Evolutionary conservation across 129 eudicot species (phyloP).

Genomic region (Solidago caesia): DNA sequence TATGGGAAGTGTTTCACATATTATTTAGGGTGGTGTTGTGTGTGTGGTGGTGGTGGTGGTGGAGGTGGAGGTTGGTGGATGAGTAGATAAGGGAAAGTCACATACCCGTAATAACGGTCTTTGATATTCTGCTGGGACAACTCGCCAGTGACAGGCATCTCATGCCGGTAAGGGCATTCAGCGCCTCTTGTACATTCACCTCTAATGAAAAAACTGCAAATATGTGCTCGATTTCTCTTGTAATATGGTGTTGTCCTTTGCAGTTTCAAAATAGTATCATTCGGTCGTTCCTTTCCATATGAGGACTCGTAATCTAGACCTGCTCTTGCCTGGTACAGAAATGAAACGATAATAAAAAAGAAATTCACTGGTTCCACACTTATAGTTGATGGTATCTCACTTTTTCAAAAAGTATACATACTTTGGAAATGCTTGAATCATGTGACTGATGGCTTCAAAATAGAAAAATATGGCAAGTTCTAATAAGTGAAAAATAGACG

Average conservation of each 20-base stretch:
- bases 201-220: slow-evolving; percentile 87
- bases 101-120: slow-evolving; percentile 98
- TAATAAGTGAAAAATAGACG: not conserved
- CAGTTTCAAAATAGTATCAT: slow-evolving; percentile 87
- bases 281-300: slow-evolving; percentile 77
- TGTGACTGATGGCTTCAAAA: too few relatives aligned
- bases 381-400: not conserved
- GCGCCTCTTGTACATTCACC: slow-evolving; percentile 99
- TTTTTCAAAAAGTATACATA: not conserved
- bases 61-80: not conserved
- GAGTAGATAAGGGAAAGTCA: not conserved
- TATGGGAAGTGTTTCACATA: not conserved
- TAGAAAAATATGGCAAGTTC: not conserved
- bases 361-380: not conserved
- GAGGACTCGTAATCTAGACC: slow-evolving; percentile 96
- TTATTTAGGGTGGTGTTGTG: not conserved
- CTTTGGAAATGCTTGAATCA: not conserved
- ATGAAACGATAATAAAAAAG: not conserved
- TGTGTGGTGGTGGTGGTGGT: not conserved
- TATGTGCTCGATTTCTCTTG: slow-evolving; percentile 93
- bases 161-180: slow-evolving; percentile 98
- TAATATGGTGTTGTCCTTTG: slow-evolving; percentile 94
- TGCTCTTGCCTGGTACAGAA: slow-evolving; percentile 73
- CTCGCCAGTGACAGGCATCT: slow-evolving; percentile 97
- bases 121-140: slow-evolving; percentile 91